Percentiles rank a stretch among this genome's conserved stretches.
These are phyloP conservation scores for Neurospora sublineolata DNA, from an alignment of 495 filamentous ascomycete genomes.

Conservation along the genomic window DNA sequence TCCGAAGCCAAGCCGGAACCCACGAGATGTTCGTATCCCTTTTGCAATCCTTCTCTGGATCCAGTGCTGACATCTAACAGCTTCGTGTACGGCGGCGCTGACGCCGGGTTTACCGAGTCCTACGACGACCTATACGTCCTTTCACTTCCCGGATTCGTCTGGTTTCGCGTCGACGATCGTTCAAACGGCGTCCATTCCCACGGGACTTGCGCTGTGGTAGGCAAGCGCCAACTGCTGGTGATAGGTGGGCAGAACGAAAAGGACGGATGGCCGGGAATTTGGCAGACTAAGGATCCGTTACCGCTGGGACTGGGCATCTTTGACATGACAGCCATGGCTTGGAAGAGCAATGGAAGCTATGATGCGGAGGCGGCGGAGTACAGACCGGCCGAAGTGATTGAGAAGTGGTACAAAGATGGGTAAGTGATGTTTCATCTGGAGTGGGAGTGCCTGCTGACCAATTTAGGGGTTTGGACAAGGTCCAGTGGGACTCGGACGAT, in stretches of 20 bases:
- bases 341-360: conserved; percentile 2
- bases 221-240: not conserved
- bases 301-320: conserved; percentile 6
- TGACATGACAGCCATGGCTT: conserved; percentile 7
- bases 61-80: not conserved
- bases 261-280: not conserved
- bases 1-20: not conserved
- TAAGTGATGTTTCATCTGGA: not conserved
- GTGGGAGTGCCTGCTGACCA: not conserved
- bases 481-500: not conserved
- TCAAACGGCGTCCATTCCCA: not conserved
- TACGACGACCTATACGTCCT: not conserved
- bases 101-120: not conserved
- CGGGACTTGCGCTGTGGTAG: not conserved
- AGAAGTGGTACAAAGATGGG: conserved; percentile 4
- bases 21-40: not conserved
- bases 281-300: not conserved
- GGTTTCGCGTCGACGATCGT: not conserved
- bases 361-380: not conserved
- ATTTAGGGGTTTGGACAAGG: not conserved
- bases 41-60: not conserved
- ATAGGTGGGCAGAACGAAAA: not conserved
- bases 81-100: not conserved
- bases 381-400: not conserved
- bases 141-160: not conserved